phyloP scores from a whole-genome alignment of 1,284 basidiomycete species.

The Ganoderma lucidum region DNA sequence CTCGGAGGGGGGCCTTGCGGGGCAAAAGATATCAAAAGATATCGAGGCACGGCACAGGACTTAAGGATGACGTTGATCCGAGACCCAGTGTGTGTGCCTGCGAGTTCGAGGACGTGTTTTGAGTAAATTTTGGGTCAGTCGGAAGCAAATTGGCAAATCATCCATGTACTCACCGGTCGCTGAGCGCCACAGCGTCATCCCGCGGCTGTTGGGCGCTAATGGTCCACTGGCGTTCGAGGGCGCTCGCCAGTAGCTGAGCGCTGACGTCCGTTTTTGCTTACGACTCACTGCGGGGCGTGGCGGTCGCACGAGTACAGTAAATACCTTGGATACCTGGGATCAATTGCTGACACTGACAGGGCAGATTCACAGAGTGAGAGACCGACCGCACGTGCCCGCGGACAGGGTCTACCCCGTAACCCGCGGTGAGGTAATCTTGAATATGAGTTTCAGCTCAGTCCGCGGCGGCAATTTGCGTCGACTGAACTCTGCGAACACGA shows the following conservation, averaged over 20 bases:
- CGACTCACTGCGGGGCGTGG: not conserved
- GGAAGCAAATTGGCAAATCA: not conserved
- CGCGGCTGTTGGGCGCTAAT: not conserved
- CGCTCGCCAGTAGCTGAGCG: no score
- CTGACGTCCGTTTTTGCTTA: not conserved
- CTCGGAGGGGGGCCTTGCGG: not conserved
- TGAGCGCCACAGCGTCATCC: not conserved
- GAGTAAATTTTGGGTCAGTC: not conserved
- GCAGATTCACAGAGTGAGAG: not conserved
- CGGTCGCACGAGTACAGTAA: not conserved
- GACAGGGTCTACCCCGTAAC: slow-evolving; percentile 8
- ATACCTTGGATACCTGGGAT: not conserved
- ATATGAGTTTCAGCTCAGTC: not conserved
- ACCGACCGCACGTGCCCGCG: not conserved
- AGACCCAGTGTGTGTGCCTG: not conserved
- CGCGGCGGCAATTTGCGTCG: not conserved
- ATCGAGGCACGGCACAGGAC: not conserved
- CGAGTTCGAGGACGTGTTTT: not conserved
- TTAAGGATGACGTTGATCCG: not conserved
- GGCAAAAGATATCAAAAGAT: no score
- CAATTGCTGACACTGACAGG: not conserved
- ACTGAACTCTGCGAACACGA: not conserved
- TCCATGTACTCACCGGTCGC: not conserved
- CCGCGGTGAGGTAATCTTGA: not conserved
- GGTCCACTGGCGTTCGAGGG: not conserved